These are phyloP conservation scores for Candida rishiriensis DNA, from an alignment of 805 yeast genomes.

Conservation along the genomic window DNA sequence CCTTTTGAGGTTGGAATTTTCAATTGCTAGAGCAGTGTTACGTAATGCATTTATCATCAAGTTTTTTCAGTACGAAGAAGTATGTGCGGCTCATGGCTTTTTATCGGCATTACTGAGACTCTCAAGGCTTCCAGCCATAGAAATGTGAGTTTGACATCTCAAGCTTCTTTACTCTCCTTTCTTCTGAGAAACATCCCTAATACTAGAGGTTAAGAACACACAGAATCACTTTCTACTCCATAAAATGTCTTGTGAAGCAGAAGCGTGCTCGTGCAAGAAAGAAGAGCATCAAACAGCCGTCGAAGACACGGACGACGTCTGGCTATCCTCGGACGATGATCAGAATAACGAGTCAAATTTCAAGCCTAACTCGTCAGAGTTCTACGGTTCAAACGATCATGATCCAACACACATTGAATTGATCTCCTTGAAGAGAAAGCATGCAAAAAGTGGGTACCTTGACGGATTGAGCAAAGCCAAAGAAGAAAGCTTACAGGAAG, in stretches of 20 bases:
- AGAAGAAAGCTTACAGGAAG: conserved; percentile 66
- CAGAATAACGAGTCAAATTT: conserved; percentile 23
- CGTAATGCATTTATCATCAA: too few relatives aligned
- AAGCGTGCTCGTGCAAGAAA: background rate
- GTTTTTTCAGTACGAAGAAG: too few relatives aligned
- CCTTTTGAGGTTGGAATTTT: too few relatives aligned
- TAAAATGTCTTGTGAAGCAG: background rate
- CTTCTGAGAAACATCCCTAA: too few relatives aligned
- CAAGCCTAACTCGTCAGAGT: conserved; percentile 26
- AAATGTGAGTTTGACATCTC: too few relatives aligned
- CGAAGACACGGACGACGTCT: conserved; percentile 26
- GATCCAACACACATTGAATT: conserved; percentile 23
- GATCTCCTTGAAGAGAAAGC: conserved; percentile 50
- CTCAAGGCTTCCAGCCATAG: too few relatives aligned
- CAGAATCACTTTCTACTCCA: too few relatives aligned
- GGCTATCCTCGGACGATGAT: conserved; percentile 31
- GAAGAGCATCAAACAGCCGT: background rate
- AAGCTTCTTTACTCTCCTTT: too few relatives aligned
- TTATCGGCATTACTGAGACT: too few relatives aligned
- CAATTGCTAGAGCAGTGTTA: too few relatives aligned
- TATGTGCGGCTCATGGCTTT: too few relatives aligned
- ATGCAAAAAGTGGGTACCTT: conserved; percentile 74
- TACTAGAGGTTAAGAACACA: too few relatives aligned
- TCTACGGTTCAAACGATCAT: conserved; percentile 31
- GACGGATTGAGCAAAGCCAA: conserved; percentile 73